A percentile compares a stretch with the other conserved stretches of the same genome.
Evolutionary conservation across 495 filamentous ascomycete species (phyloP).

Genomic region (Xylona heveae): DNA sequence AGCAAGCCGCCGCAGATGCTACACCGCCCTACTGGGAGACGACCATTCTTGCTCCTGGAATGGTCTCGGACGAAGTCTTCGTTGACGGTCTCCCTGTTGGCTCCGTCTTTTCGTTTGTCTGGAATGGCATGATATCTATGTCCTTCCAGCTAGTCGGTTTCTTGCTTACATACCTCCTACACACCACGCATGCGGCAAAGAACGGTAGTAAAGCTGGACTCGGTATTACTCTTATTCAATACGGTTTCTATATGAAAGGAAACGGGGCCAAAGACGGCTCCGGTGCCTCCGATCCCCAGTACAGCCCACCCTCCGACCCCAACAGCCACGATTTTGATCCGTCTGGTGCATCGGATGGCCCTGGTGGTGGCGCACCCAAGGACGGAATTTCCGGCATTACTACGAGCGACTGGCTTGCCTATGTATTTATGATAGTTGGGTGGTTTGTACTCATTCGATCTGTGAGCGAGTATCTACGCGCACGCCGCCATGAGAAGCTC

Average conservation of each 20-base stretch:
- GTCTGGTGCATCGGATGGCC: slow-evolving; percentile 27
- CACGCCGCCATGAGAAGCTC: slow-evolving; percentile 74
- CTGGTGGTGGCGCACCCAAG: slow-evolving; percentile 16
- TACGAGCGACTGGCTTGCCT: slow-evolving; percentile 75
- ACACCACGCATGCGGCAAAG: slow-evolving; percentile 95
- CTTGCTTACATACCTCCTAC: slow-evolving; percentile 89
- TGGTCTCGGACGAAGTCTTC: slow-evolving; percentile 78
- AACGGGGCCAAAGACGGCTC: slow-evolving; percentile 22
- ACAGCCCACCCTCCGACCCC: slow-evolving; percentile 52
- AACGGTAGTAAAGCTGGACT: slow-evolving; percentile 88
- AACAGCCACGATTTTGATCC: slow-evolving; percentile 82
- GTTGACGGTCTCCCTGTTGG: slow-evolving; percentile 92
- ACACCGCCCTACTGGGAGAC: slow-evolving; percentile 98
- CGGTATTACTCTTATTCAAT: slow-evolving; percentile 89
- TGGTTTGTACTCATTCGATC: slow-evolving; percentile 93
- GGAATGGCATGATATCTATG: slow-evolving; percentile 98
- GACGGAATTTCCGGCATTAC: slow-evolving; percentile 27
- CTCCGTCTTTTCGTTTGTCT: slow-evolving; percentile 84
- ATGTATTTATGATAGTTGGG: slow-evolving; percentile 86
- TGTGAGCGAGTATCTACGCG: slow-evolving; percentile 71
- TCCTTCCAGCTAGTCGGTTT: slow-evolving; percentile 96
- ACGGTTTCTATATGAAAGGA: slow-evolving; percentile 80
- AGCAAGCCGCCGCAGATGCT: slow-evolving; percentile 92
- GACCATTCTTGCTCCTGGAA: slow-evolving; percentile 80
- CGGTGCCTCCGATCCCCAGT: slow-evolving; percentile 27